Conservation (phyloP, 805 yeast genomes). For the Yamadazyma insecticola region DNA sequence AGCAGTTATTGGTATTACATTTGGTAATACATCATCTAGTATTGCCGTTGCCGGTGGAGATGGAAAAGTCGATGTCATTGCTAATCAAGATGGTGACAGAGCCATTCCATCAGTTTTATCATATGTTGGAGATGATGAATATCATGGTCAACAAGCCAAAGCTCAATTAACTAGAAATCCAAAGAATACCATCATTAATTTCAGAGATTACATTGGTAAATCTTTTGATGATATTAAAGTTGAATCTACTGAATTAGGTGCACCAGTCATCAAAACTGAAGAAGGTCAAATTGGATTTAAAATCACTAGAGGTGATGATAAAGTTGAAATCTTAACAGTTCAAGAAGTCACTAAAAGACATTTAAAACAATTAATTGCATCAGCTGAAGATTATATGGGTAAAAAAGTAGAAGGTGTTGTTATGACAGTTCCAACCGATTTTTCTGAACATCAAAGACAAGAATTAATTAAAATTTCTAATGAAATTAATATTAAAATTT, state of each 20-base stretch:
- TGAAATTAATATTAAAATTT: constrained; percentile 70
- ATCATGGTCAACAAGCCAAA: constrained; percentile 94
- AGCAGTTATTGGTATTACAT: constrained; percentile 84
- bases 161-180: constrained; percentile 92
- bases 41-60: constrained; percentile 83
- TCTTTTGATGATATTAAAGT: constrained; percentile 66
- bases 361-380: constrained; percentile 69
- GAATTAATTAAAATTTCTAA: constrained; percentile 58
- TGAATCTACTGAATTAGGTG: constrained; percentile 49
- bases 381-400: constrained; percentile 93
- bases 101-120: constrained; percentile 89
- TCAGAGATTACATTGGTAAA: constrained; percentile 89
- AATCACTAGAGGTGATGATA: constrained; percentile 46
- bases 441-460: constrained; percentile 65
- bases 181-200: constrained; percentile 77
- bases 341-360: constrained; percentile 83
- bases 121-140: constrained; percentile 91
- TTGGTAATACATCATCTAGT: constrained; percentile 94
- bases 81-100: constrained; percentile 99
- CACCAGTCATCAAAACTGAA: constrained; percentile 50
- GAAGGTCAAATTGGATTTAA: constrained; percentile 69
- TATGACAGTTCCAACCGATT: constrained; percentile 86
- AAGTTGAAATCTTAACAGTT: constrained; percentile 55
- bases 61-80: constrained; percentile 94
- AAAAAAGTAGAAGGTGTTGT: constrained; percentile 75